phyloP scores from a whole-genome alignment of 2,329 filamentous ascomycete genomes.

The Exophiala dermatitidis region DNA sequence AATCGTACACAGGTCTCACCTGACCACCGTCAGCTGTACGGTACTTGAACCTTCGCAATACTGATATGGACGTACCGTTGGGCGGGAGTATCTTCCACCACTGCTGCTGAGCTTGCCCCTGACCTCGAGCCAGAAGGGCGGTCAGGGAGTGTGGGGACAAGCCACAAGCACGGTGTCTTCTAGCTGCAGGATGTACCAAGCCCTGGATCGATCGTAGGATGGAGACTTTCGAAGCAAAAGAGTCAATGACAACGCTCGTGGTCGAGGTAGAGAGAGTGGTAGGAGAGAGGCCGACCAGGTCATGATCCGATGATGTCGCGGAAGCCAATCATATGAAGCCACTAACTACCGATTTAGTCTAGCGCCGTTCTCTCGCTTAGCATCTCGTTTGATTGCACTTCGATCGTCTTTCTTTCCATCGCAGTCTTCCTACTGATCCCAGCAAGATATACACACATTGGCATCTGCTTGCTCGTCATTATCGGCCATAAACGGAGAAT shows the following conservation, averaged over 20 bases:
- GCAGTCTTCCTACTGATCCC: background rate
- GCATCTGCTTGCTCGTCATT: conserved; percentile 1
- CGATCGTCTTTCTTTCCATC: background rate
- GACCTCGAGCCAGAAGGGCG: background rate
- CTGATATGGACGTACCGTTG: background rate
- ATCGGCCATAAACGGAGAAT: background rate
- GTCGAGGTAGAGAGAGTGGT: background rate
- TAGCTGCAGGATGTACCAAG: background rate
- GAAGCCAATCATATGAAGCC: conserved; percentile 2
- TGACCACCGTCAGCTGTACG: too few relatives aligned
- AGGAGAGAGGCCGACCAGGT: background rate
- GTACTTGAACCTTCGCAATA: too few relatives aligned
- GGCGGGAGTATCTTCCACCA: background rate
- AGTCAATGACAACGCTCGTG: background rate
- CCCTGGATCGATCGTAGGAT: background rate
- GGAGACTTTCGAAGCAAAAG: background rate
- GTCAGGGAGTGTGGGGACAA: background rate
- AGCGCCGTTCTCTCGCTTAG: background rate
- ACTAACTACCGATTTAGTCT: background rate
- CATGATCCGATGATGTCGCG: conserved; percentile 13
- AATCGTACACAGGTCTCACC: too few relatives aligned
- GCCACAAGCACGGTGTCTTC: background rate
- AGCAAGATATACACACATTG: background rate
- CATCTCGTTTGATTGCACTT: background rate
- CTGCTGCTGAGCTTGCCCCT: background rate